Base-by-base conservation (phyloP, 495 filamentous ascomycete genomes). In the Pyronema omphalodes region DNA sequence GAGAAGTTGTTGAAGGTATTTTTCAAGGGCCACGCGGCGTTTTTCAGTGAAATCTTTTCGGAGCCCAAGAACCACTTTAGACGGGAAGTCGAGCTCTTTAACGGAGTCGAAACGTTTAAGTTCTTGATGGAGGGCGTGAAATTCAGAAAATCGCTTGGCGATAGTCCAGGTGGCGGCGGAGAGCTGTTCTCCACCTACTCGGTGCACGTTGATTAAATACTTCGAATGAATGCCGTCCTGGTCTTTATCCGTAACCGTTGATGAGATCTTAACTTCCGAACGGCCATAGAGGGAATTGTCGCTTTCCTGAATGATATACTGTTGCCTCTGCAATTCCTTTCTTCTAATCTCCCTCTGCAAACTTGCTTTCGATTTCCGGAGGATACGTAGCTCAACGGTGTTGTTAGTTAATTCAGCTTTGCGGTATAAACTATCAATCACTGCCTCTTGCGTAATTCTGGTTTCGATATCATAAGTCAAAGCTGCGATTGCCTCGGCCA, bases 381-480 rank as follows among this genome's bases (percentile, higher is more conserved):
- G 66, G 40, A 99, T 96, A 53, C 91, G 74, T 51, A 99, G 66
- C 67, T 99, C 93, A 17, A 88, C 84, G 1, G 81, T 83, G 66
- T 96, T 96, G 66, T 96, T 96, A 3, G 93, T 96, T 35, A 99
- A 72, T 62, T 99, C 93, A 0, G 93, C 93, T 67, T 96, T 99
- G 34, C 84, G 76, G 9, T 84, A 86, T 55, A 99, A 70, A 19
- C 91, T 91, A 58, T 95, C 86, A 19, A 96, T 75, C 19, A 99
- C 86, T 1, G 83, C 81, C 51, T 94, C 87, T 68, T 99, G 93
- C 0, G 86, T 78, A 4, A 74, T 74, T 37, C 96, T 74, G 66
- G 85, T 86, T 53, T 95, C 88, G 56, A 99, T 94, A 59, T 96
- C 88, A 41, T 77, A 76, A 1, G 82, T 84, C 18, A 99, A 72